Evolutionary conservation across 331 rosid species (phyloP).

Genomic region (Dryas integrifolia): DNA sequence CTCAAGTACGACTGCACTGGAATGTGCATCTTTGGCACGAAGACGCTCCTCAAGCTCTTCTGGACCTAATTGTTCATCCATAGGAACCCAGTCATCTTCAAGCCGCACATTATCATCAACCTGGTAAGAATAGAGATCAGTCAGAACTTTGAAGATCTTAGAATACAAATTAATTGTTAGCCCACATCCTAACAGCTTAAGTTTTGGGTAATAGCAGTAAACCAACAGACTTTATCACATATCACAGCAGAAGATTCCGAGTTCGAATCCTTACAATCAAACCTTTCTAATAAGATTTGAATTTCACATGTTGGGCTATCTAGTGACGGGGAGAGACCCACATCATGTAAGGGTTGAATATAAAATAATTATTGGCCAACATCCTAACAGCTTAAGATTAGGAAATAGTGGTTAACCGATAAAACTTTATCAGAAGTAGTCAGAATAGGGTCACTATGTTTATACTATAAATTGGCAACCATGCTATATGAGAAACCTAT

Average conservation of each 20-base stretch:
- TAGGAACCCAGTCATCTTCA: slow-evolving; percentile 97
- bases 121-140: slow-evolving; percentile 38
- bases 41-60: slow-evolving; percentile 81
- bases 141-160: slow-evolving; percentile 16
- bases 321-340: not conserved
- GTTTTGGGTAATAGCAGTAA: not conserved
- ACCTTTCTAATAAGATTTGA: not conserved
- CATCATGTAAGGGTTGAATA: not conserved
- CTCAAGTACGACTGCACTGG: slow-evolving; percentile 95
- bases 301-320: not conserved
- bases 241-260: not conserved
- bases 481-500: not conserved
- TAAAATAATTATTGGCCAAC: not conserved
- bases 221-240: not conserved
- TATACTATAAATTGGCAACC: not conserved
- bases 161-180: not conserved
- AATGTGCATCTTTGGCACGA: slow-evolving; percentile 81
- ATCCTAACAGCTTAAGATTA: not conserved
- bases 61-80: slow-evolving; percentile 80
- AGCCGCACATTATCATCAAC: slow-evolving; percentile 80
- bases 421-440: not conserved
- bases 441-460: not conserved
- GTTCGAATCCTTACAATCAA: not conserved
- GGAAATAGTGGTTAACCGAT: not conserved
- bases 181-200: not conserved